Conservation (phyloP, 2,329 filamentous ascomycete genomes). For the Coniochaeta ligniaria region DNA sequence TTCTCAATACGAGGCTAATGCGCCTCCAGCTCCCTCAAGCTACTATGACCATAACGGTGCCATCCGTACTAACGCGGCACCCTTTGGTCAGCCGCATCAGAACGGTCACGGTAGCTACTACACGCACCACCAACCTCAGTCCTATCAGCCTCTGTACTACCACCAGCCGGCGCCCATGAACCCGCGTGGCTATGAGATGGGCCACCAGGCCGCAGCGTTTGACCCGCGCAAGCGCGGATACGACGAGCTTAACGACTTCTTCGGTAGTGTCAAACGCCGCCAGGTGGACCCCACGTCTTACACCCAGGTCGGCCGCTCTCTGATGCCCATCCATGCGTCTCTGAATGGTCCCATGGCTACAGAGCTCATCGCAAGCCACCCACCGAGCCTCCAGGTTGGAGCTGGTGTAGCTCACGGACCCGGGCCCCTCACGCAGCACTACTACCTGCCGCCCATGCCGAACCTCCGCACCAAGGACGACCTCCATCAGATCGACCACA, state of each 20-base stretch:
- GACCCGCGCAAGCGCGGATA: slow-evolving; percentile 76
- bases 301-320: slow-evolving; percentile 79
- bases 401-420: slow-evolving; percentile 44
- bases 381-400: slow-evolving; percentile 40
- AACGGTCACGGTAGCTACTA: slow-evolving; percentile 53
- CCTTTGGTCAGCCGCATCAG: slow-evolving; percentile 49
- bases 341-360: slow-evolving; percentile 45
- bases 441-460: slow-evolving; percentile 82
- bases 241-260: slow-evolving; percentile 89
- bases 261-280: slow-evolving; percentile 85
- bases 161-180: slow-evolving; percentile 50
- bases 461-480: slow-evolving; percentile 91
- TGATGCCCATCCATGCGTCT: slow-evolving; percentile 73
- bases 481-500: slow-evolving; percentile 85
- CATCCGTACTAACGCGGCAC: slow-evolving; percentile 48
- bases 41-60: slow-evolving; percentile 61
- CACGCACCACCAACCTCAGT: slow-evolving; percentile 41
- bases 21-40: slow-evolving; percentile 40
- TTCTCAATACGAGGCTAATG: slow-evolving; percentile 31
- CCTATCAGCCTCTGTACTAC: slow-evolving; percentile 74
- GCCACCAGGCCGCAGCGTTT: slow-evolving; percentile 42
- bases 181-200: slow-evolving; percentile 45
- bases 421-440: slow-evolving; percentile 65
- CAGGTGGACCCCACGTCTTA: slow-evolving; percentile 88
- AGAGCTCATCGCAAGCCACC: slow-evolving; percentile 44